These are phyloP conservation scores for Hypocreales sp. DNA, from an alignment of 2,329 filamentous ascomycete genomes.

Conservation along the genomic window DNA sequence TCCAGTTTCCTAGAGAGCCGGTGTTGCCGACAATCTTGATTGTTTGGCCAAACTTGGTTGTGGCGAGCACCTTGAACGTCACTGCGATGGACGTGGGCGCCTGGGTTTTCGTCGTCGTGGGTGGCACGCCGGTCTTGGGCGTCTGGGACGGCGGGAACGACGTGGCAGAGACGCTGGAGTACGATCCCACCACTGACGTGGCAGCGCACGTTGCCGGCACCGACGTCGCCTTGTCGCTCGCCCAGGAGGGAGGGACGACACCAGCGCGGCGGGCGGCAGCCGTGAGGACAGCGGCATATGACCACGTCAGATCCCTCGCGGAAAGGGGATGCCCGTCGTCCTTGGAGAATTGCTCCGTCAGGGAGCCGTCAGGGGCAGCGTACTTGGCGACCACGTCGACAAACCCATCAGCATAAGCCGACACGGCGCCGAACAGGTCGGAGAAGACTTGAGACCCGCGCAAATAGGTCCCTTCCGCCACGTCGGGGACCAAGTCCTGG, in stretches of 20 bases:
- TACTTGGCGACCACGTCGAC: conserved; percentile 48
- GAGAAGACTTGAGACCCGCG: conserved; percentile 30
- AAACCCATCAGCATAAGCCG: conserved; percentile 44
- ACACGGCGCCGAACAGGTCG: conserved; percentile 39
- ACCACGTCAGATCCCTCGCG: conserved; percentile 57
- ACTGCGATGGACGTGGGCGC: conserved; percentile 34
- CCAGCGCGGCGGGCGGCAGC: conserved; percentile 40
- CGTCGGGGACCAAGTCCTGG: conserved; percentile 42
- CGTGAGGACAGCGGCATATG: conserved; percentile 55
- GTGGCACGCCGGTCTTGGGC: conserved; percentile 16
- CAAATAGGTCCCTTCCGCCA: conserved; percentile 46
- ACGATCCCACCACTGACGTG: conserved; percentile 31
- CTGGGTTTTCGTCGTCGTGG: conserved; percentile 11
- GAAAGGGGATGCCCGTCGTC: conserved; percentile 38
- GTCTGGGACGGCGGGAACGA: conserved; percentile 35
- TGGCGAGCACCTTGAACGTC: conserved; percentile 43
- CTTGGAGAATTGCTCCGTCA: conserved; percentile 52
- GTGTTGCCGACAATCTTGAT: conserved; percentile 50
- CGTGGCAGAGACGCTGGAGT: conserved; percentile 29
- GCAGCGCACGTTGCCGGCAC: conserved; percentile 33
- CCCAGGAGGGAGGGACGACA: conserved; percentile 41
- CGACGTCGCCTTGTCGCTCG: conserved; percentile 24
- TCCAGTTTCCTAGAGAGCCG: conserved; percentile 46
- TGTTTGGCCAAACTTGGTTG: conserved; percentile 44
- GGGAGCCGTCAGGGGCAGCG: conserved; percentile 41